These are phyloP conservation scores for Populus tremula DNA, from an alignment of 345 rosid species.

Conservation along the genomic window DNA sequence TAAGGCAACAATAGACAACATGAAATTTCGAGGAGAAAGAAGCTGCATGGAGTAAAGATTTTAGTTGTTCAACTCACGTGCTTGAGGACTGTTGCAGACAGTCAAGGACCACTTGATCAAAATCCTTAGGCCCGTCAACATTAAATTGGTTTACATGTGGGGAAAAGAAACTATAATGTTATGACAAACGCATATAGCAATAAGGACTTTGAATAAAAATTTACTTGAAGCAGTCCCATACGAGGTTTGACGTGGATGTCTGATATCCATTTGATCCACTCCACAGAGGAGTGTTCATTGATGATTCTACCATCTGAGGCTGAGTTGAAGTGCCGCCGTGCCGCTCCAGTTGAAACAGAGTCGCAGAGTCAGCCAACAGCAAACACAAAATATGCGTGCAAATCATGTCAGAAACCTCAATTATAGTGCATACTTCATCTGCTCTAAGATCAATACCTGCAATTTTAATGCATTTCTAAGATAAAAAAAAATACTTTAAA, in stretches of 20 bases:
- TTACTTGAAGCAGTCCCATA: slow-evolving; percentile 22
- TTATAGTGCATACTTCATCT: background rate
- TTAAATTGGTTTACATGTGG: slow-evolving; percentile 45
- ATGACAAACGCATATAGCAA: background rate
- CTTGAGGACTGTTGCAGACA: slow-evolving; percentile 67
- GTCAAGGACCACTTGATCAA: slow-evolving; percentile 73
- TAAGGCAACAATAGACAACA: background rate
- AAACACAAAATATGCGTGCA: background rate
- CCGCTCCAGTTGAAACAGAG: slow-evolving; percentile 21
- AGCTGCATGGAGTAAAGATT: background rate
- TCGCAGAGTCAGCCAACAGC: background rate
- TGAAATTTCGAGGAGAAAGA: background rate
- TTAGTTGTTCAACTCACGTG: slow-evolving; percentile 50
- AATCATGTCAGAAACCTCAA: background rate
- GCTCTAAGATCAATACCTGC: slow-evolving; percentile 42
- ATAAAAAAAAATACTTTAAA: too few species aligned
- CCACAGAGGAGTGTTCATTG: slow-evolving; percentile 36
- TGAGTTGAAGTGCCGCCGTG: slow-evolving; percentile 38
- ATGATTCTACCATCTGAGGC: slow-evolving; percentile 39
- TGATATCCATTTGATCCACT: slow-evolving; percentile 37
- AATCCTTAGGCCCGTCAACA: slow-evolving; percentile 58
- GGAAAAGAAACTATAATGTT: slow-evolving; percentile 1
- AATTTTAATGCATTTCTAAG: slow-evolving; percentile 7
- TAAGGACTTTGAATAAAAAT: background rate
- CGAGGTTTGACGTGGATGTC: slow-evolving; percentile 45